phyloP scores from a whole-genome alignment of 2,329 filamentous ascomycete genomes.

The Fusarium albosuccineum region DNA sequence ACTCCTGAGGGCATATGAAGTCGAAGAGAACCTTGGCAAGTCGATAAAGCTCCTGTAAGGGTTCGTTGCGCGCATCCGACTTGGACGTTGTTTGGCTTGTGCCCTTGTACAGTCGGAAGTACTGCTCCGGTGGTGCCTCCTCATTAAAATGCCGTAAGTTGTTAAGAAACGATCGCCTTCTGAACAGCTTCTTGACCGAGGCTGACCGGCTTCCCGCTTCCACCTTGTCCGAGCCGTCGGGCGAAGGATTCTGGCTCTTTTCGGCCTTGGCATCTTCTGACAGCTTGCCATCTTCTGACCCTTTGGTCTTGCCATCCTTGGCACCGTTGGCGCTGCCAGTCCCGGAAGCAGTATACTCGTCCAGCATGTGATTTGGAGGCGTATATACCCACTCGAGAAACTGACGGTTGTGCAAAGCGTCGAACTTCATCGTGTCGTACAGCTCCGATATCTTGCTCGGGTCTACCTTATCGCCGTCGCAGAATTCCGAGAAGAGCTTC shows the following conservation, averaged over 20 bases:
- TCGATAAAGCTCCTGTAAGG: conserved; percentile 92
- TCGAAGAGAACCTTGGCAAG: conserved; percentile 96
- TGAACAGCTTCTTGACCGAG: conserved; percentile 65
- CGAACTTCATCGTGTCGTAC: conserved; percentile 99
- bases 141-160: conserved; percentile 63
- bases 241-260: conserved; percentile 46
- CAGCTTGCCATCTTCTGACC: conserved; percentile 56
- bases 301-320: conserved; percentile 58
- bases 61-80: conserved; percentile 85
- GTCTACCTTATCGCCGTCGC: conserved; percentile 96
- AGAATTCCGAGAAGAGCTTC: conserved; percentile 97
- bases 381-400: conserved; percentile 99
- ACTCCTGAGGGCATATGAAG: conserved; percentile 98
- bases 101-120: conserved; percentile 92
- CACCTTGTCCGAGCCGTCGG: conserved; percentile 56
- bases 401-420: conserved; percentile 94
- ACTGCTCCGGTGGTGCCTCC: conserved; percentile 74
- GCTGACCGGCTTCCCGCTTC: conserved; percentile 55
- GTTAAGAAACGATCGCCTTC: conserved; percentile 71
- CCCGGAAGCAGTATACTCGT: conserved; percentile 67
- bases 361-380: conserved; percentile 81
- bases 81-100: conserved; percentile 77
- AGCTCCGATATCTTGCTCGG: conserved; percentile 98
- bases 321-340: conserved; percentile 52
- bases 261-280: conserved; percentile 55